Percentiles rank a stretch among this genome's conserved stretches.
Conservation (phyloP, 768 basidiomycete genomes). For the Termitomyces sp. region DNA sequence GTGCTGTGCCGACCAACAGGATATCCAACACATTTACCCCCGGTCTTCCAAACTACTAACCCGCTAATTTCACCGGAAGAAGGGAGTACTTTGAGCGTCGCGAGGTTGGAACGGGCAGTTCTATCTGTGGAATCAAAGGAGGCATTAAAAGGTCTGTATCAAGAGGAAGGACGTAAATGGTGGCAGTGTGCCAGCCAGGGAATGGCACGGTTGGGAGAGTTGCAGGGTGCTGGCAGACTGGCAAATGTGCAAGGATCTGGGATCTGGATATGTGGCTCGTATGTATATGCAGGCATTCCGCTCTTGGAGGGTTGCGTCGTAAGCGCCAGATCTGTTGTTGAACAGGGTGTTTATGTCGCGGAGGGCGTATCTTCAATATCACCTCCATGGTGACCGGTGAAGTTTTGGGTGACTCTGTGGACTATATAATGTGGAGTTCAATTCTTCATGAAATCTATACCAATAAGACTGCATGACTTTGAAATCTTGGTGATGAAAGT, state of each 20-base stretch:
- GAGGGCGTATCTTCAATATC: slow-evolving; percentile 25
- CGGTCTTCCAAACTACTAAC: slow-evolving; percentile 70
- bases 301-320: slow-evolving; percentile 76
- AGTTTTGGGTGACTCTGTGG: background rate
- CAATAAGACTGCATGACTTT: background rate
- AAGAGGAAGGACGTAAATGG: slow-evolving; percentile 28
- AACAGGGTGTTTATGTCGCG: slow-evolving; percentile 32
- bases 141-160: slow-evolving; percentile 42
- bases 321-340: slow-evolving; percentile 56
- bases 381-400: slow-evolving; percentile 8
- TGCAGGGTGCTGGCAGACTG: slow-evolving; percentile 45
- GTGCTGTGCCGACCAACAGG: slow-evolving; percentile 34
- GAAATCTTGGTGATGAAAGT: background rate
- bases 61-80: slow-evolving; percentile 49
- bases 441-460: background rate
- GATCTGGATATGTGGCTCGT: slow-evolving; percentile 70
- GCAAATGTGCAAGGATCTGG: slow-evolving; percentile 30
- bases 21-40: slow-evolving; percentile 24
- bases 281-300: slow-evolving; percentile 67
- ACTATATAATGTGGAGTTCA: background rate
- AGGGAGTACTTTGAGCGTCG: slow-evolving; percentile 46
- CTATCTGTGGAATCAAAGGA: slow-evolving; percentile 44
- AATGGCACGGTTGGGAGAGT: slow-evolving; percentile 32
- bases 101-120: slow-evolving; percentile 59
- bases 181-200: slow-evolving; percentile 38